Base-by-base conservation (phyloP, 805 yeast genomes). In the Hanseniaspora lachancei region DNA sequence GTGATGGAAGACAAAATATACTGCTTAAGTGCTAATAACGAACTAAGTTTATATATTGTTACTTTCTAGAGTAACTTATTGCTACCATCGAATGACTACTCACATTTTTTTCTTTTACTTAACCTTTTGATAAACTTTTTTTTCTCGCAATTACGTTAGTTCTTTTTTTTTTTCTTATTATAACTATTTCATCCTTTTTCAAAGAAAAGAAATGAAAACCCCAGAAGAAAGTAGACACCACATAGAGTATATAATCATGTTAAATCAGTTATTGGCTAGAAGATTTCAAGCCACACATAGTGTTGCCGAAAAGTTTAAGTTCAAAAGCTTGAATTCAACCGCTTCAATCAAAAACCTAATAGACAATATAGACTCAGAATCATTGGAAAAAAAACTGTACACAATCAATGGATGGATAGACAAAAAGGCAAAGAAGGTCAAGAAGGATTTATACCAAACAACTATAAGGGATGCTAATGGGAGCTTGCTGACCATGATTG, bases 371-470 rank as follows among this genome's bases (percentile, higher is more conserved):
- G 23, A 47, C 23, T 38, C 44, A n/a, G 32, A 38, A 2, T 38
- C 34, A 6, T 41, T 36, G 23, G 42, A 40, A 15, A 57, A 58
- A 20, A 57, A 58, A 3, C 61, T 66, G 15, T 76, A 84, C 2
- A 72, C 76, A 0, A 60, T 91, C 8, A 79, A 86, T 59, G 97
- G 98, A 0, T 93, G 96, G 88, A 76, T 91, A 18, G 80, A 87
- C 62, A 73, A 77, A 23, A 81, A 82, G 60, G 93, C 96, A 0
- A 75, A 83, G 54, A 79, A 80, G 54, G 71, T 86, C 54, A 81
- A 91, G 3, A 80, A 79, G 53, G 69, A 69, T 12, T 71, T 86
- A 49, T 74, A 79, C 1, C 91, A 93, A 72, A 93, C 84, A 2
- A 78, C 77, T 29, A 68, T 91, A 15, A 74, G 97, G 59, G 97